Evolutionary conservation across 192 early-diverging fungal genomes (phyloP).

Genomic region (Entomortierella lignicola): DNA sequence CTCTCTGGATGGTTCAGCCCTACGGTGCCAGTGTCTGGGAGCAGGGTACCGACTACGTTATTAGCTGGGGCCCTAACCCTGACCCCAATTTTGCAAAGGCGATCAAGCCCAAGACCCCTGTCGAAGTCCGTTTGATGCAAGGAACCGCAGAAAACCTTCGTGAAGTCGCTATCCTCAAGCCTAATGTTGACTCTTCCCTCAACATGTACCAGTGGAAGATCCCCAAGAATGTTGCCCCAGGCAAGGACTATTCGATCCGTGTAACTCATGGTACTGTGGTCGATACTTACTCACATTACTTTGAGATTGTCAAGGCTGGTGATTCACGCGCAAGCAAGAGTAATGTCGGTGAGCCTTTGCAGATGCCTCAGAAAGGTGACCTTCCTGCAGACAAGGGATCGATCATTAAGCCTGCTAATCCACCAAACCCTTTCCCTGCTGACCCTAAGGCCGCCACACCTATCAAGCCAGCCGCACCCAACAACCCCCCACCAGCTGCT

Average conservation of each 20-base stretch:
- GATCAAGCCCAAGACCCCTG: slow-evolving; percentile 11
- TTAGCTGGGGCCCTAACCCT: slow-evolving; percentile 47
- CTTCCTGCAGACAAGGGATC: slow-evolving; percentile 12
- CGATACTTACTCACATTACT: slow-evolving; percentile 51
- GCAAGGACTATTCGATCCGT: slow-evolving; percentile 42
- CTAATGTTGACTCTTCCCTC: slow-evolving; percentile 5
- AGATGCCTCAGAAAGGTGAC: slow-evolving; percentile 40
- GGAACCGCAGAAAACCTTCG: slow-evolving; percentile 14
- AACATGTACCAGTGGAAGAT: slow-evolving; percentile 33
- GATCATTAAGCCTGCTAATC: slow-evolving; percentile 22
- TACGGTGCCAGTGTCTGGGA: slow-evolving; percentile 35
- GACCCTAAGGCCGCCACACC: neutral
- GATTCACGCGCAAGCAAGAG: slow-evolving; percentile 28
- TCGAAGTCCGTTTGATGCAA: slow-evolving; percentile 42
- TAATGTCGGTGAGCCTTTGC: slow-evolving; percentile 47
- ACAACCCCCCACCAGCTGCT: neutral
- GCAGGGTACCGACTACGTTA: slow-evolving; percentile 31
- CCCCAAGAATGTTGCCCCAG: slow-evolving; percentile 19
- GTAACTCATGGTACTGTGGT: slow-evolving; percentile 5
- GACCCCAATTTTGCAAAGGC: slow-evolving; percentile 28
- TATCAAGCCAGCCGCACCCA: neutral
- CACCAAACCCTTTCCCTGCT: slow-evolving; percentile 34
- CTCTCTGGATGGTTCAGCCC: slow-evolving; percentile 43
- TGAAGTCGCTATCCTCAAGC: slow-evolving; percentile 9
- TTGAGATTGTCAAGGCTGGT: slow-evolving; percentile 37